Evolutionary conservation across 352 stramenopile species (phyloP).

Genomic region (Phytopythium delawarense): DNA sequence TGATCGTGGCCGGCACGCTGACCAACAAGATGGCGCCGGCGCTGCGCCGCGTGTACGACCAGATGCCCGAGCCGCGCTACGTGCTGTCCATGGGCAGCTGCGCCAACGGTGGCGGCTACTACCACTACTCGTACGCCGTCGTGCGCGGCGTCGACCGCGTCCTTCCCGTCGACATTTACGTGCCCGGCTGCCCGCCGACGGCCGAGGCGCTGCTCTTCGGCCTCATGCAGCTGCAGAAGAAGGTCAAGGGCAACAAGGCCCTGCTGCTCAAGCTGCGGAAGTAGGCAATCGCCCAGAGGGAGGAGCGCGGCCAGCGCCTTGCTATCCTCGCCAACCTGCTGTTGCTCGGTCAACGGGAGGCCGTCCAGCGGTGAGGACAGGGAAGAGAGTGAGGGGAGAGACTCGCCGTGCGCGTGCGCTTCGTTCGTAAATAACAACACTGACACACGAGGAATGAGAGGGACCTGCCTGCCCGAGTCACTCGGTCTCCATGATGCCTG

Average conservation of each 20-base stretch:
- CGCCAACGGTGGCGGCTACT: conserved; percentile 94
- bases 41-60: conserved; percentile 96
- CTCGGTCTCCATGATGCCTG: not conserved
- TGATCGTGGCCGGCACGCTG: conserved; percentile 99
- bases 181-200: conserved; percentile 98
- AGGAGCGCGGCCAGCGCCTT: not conserved
- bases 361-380: not conserved
- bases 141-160: conserved; percentile 97
- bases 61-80: conserved; percentile 99
- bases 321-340: not conserved
- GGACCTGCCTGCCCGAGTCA: not conserved
- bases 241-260: conserved; percentile 98
- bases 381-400: not conserved
- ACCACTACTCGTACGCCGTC: conserved; percentile 97
- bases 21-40: conserved; percentile 99
- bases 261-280: conserved; percentile 95
- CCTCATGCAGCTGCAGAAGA: conserved; percentile 99
- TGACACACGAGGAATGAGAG: not conserved
- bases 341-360: not conserved
- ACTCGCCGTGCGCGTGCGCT: not conserved
- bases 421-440: conserved; percentile 2
- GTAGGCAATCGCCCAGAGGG: conserved; percentile 52
- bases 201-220: conserved; percentile 98
- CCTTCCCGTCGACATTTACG: conserved; percentile 99
- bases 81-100: conserved; percentile 99